Percentiles rank a stretch among this genome's conserved stretches.
Evolutionary conservation across 2,329 filamentous ascomycete species (phyloP).

Genomic region (Fusarium sp.): DNA sequence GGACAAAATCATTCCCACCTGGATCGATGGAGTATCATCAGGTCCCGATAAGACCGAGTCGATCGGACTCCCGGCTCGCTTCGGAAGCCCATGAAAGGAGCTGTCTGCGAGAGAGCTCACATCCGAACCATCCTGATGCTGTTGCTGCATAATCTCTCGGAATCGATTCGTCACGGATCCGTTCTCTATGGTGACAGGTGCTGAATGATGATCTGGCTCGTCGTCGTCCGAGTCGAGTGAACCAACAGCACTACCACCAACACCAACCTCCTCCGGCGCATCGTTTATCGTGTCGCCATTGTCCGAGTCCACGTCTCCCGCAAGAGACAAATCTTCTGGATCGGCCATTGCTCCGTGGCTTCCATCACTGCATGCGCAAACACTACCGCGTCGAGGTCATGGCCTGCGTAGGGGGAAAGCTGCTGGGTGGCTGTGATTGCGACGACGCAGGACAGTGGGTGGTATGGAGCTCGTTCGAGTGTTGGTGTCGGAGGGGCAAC

Average conservation of each 20-base stretch:
- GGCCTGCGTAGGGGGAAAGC: conserved; percentile 38
- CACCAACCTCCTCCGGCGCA: conserved; percentile 26
- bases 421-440: conserved; percentile 32
- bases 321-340: conserved; percentile 57
- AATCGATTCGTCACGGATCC: conserved; percentile 54
- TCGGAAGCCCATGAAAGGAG: conserved; percentile 61
- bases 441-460: conserved; percentile 26
- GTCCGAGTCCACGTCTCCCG: conserved; percentile 53
- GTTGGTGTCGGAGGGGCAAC: conserved; percentile 33
- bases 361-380: conserved; percentile 52
- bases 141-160: conserved; percentile 57
- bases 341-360: conserved; percentile 60
- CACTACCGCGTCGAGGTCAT: conserved; percentile 44
- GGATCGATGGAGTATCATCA: conserved; percentile 86
- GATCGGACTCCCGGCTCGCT: conserved; percentile 73
- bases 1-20: conserved; percentile 63
- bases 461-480: conserved; percentile 39
- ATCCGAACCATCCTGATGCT: conserved; percentile 61
- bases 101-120: conserved; percentile 63
- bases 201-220: conserved; percentile 27
- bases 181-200: conserved; percentile 38
- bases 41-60: conserved; percentile 78
- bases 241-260: conserved; percentile 32
- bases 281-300: conserved; percentile 55
- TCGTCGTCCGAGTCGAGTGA: conserved; percentile 27